Percentiles rank a stretch among this genome's conserved stretches.
phyloP scores from a whole-genome alignment of 768 basidiomycete genomes.

The Pleurotus salmoneostramineus region DNA sequence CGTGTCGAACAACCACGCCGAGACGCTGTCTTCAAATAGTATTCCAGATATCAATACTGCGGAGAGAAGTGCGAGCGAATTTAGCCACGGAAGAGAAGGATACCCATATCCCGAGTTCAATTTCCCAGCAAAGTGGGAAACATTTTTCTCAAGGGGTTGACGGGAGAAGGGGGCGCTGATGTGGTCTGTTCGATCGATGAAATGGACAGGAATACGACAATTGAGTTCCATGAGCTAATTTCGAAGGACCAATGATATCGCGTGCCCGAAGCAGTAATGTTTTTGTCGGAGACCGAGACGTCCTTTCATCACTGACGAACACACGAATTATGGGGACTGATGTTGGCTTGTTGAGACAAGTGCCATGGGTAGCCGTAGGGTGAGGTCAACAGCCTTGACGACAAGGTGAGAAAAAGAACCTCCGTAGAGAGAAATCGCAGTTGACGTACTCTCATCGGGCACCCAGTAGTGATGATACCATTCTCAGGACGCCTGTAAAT shows the following conservation, averaged over 20 bases:
- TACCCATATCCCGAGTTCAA: constrained; percentile 4
- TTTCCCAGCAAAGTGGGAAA: constrained; percentile 7
- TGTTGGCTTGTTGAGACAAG: background rate
- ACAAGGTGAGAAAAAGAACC: background rate
- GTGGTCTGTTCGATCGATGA: background rate
- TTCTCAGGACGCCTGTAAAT: background rate
- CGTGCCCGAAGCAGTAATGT: background rate
- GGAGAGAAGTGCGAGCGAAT: constrained; percentile 4
- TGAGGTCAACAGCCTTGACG: background rate
- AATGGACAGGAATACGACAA: background rate
- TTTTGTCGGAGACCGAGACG: background rate
- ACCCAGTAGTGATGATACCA: background rate
- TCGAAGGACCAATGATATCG: background rate
- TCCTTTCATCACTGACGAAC: background rate
- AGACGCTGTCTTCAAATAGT: background rate
- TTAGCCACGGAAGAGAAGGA: constrained; percentile 3
- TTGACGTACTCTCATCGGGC: background rate
- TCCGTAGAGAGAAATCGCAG: background rate
- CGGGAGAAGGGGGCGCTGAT: background rate
- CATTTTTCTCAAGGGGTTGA: background rate
- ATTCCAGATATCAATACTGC: constrained; percentile 5
- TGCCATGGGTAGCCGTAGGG: too few relatives aligned
- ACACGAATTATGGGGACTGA: background rate
- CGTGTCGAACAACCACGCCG: background rate
- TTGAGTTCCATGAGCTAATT: background rate